Conservation (phyloP, 768 basidiomycete species). For the Thelephora ganbajun region DNA sequence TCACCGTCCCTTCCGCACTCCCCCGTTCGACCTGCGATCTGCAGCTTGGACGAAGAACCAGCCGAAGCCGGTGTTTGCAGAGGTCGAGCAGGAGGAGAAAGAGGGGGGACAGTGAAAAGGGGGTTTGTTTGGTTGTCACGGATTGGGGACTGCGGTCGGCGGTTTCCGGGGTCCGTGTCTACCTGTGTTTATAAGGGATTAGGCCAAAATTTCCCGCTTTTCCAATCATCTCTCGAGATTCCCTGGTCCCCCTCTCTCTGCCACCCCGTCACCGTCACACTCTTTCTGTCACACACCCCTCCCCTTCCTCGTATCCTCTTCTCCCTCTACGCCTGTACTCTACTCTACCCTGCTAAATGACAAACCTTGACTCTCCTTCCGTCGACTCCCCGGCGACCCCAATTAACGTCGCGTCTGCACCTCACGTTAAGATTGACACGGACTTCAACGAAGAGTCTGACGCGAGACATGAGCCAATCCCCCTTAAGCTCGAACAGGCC, state of each 20-base stretch:
- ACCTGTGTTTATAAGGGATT: background rate
- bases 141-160: conserved; percentile 8
- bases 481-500: conserved; percentile 27
- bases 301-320: background rate
- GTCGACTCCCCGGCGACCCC: conserved; percentile 48
- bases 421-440: conserved; percentile 49
- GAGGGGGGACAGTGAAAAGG: conserved; percentile 35
- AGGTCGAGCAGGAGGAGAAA: conserved; percentile 40
- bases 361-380: conserved; percentile 20
- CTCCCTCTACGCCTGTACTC: conserved; percentile 1
- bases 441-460: conserved; percentile 56
- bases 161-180: background rate
- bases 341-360: background rate
- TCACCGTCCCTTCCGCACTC: too few species aligned
- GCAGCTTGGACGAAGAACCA: conserved; percentile 81
- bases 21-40: conserved; percentile 21
- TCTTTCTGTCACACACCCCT: background rate
- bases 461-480: conserved; percentile 46
- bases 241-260: background rate
- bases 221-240: background rate
- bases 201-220: background rate
- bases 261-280: background rate
- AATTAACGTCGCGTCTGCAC: conserved; percentile 31
- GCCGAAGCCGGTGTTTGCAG: conserved; percentile 73
- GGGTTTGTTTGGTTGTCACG: conserved; percentile 12